phyloP scores from a whole-genome alignment of 2,329 filamentous ascomycete genomes.

The Sporothrix pseudoabietina region DNA sequence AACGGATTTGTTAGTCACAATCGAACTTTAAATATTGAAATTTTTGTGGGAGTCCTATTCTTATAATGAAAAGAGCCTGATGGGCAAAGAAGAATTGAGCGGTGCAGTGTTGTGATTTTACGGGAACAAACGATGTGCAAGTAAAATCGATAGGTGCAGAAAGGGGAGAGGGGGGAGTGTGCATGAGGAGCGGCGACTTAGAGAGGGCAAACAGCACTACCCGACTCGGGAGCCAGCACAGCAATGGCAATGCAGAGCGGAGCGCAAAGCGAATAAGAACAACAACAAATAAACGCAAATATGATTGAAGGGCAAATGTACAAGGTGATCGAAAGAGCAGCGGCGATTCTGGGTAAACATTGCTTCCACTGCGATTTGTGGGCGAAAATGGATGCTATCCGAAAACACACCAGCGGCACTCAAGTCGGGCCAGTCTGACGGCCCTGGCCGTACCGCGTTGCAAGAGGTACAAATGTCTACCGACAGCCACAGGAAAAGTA shows the following conservation, averaged over 20 bases:
- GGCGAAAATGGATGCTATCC: slow-evolving; percentile 16
- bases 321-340: neutral
- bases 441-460: neutral
- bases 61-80: slow-evolving; percentile 4
- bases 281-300: neutral
- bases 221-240: slow-evolving; percentile 10
- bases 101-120: neutral
- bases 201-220: slow-evolving; percentile 2
- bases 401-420: neutral
- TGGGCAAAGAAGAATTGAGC: neutral
- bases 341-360: neutral
- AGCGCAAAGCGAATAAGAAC: neutral
- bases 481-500: slow-evolving; percentile 28
- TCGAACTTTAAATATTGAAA: neutral
- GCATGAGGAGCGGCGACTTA: neutral
- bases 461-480: slow-evolving; percentile 34
- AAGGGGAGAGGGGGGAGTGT: neutral
- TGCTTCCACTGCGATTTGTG: neutral
- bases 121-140: neutral
- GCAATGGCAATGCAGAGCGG: neutral
- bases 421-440: neutral
- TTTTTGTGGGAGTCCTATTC: neutral
- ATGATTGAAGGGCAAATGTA: neutral
- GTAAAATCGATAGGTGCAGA: neutral
- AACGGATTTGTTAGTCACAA: slow-evolving; percentile 11